Base-by-base conservation (phyloP, 2,329 filamentous ascomycete species). In the Botrytis deweyae region DNA sequence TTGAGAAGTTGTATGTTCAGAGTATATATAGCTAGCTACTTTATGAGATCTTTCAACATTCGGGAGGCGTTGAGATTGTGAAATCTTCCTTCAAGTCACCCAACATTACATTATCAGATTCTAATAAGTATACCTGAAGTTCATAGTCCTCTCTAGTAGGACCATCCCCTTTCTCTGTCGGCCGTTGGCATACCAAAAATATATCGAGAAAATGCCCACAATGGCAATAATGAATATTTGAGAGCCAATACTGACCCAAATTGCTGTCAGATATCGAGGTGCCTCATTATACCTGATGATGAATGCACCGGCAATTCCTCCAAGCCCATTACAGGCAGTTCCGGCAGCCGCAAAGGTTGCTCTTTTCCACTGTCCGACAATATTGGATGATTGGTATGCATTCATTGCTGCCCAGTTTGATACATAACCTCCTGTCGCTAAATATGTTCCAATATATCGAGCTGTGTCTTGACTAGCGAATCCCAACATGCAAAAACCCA, bases 311-410 rank as follows among this genome's bases (percentile, higher is more conserved):
- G 89, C 89, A 76, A 97, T 96, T 58, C 93, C 93, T 55, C 93
- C 93, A 29, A 97, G 84, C 1, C 93, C 93, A 20, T 93, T 93
- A 69, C 93, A 90, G 12, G 91, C 92, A 8, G 96, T 92, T 16
- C 95, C 87, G 0, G 90, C 91, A 4, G 93, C 92, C 74, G 90
- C 92, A 81, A 90, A 92, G 76, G 96, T 92, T 1, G 93, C 93
- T 72, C 94, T 89, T 84, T 95, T 97, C 92, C 93, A 97, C 83
- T 97, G 93, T 0, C 93, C 93, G 71, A 92, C 90, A 79, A 97
- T 91, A 82, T 97, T 97, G 83, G 95, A 96, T 62, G 93, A 92
- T 84, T 95, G 93, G 84, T 93, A 96, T 0, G 93, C 88, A 85
- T 96, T 90, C 73, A 89, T 87, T 1, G 89, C 87, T 0, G 94